These are phyloP conservation scores for Colletotrichum siamense DNA, from an alignment of 2,329 filamentous ascomycete species.

Conservation along the genomic window DNA sequence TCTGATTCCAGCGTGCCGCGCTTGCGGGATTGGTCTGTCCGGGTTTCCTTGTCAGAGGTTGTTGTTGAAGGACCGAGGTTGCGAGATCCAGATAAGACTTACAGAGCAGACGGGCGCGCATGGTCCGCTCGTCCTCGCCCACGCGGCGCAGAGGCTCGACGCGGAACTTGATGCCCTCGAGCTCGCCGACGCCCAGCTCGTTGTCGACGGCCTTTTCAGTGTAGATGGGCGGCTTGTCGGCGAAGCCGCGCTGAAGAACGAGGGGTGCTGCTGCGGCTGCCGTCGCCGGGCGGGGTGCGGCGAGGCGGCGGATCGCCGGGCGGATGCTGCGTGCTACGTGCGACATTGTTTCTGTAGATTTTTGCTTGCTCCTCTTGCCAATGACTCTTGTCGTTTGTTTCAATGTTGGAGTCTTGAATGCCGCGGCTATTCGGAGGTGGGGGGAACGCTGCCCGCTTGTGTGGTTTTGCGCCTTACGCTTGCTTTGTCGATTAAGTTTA, in stretches of 20 bases:
- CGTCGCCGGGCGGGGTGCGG: slow-evolving; percentile 20
- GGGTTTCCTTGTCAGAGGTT: background rate
- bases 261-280: slow-evolving; percentile 15
- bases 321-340: slow-evolving; percentile 22
- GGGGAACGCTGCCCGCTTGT: background rate
- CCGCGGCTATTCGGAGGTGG: background rate
- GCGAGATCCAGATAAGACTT: slow-evolving; percentile 34
- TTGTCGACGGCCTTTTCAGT: slow-evolving; percentile 18
- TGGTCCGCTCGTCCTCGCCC: slow-evolving; percentile 85
- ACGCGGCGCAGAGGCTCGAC: slow-evolving; percentile 87
- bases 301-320: slow-evolving; percentile 23
- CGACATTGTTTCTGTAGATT: background rate
- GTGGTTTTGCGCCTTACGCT: background rate
- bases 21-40: slow-evolving; percentile 91
- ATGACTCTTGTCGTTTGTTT: background rate
- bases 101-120: slow-evolving; percentile 82
- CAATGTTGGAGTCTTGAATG: background rate
- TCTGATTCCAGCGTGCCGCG: slow-evolving; percentile 95
- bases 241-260: slow-evolving; percentile 19
- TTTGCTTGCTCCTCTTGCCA: background rate
- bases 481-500: background rate
- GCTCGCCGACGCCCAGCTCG: slow-evolving; percentile 84
- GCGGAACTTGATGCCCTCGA: slow-evolving; percentile 84
- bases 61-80: background rate
- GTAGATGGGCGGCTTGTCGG: slow-evolving; percentile 29